These are phyloP conservation scores for Cyclotella cryptica DNA, from an alignment of 108 stramenopile species.

Conservation along the genomic window DNA sequence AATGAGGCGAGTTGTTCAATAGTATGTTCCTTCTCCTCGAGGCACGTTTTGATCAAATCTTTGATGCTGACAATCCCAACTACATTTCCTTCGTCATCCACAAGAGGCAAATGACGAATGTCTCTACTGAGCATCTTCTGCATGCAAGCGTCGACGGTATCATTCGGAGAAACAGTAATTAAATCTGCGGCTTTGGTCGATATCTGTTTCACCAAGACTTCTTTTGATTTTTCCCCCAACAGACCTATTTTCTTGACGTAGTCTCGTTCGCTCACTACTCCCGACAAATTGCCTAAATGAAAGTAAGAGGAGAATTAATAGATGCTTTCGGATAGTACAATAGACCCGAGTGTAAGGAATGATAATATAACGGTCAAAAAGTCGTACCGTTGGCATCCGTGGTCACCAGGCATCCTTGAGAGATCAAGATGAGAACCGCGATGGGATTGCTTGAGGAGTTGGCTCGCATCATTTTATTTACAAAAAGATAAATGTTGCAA, in stretches of 20 bases:
- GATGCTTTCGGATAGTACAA: not conserved
- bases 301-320: not conserved
- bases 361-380: not conserved
- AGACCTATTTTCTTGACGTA: conserved; percentile 92
- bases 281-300: conserved; percentile 66
- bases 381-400: conserved; percentile 72
- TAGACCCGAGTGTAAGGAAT: not conserved
- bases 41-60: conserved; percentile 80
- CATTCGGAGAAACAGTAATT: conserved; percentile 78
- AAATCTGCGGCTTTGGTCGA: conserved; percentile 86
- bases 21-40: conserved; percentile 81
- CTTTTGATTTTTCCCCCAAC: conserved; percentile 70
- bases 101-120: conserved; percentile 92
- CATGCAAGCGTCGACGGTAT: conserved; percentile 91
- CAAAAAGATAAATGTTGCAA: not conserved
- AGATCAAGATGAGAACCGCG: not conserved
- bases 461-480: not conserved
- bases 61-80: conserved; percentile 88
- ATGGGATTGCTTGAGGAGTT: not conserved
- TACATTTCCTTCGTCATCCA: conserved; percentile 74
- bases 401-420: conserved; percentile 80
- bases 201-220: conserved; percentile 85
- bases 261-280: conserved; percentile 92
- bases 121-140: conserved; percentile 90
- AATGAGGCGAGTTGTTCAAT: conserved; percentile 81